Evolutionary conservation across 2,329 filamentous ascomycete genomes (phyloP).

Genomic region (Talaromyces piceae): DNA sequence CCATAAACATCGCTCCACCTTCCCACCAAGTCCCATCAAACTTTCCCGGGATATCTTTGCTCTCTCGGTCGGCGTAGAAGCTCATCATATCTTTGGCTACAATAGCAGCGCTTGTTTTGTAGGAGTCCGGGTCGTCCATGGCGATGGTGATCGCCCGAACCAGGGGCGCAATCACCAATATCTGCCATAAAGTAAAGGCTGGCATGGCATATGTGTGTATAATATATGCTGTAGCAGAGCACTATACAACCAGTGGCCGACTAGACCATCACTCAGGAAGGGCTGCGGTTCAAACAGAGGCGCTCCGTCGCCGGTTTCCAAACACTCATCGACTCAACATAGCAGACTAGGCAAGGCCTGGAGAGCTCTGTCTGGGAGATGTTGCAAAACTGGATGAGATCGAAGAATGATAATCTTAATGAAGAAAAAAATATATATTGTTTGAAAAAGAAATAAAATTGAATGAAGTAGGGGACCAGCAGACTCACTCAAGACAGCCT

Average conservation of each 20-base stretch:
- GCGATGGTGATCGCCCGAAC: constrained; percentile 14
- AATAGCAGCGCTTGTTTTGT: constrained; percentile 27
- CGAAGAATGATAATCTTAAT: too few relatives aligned
- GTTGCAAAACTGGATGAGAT: not conserved
- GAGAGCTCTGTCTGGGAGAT: not conserved
- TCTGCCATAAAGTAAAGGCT: not conserved
- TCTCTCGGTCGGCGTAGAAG: constrained; percentile 29
- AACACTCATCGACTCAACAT: not conserved
- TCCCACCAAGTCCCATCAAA: constrained; percentile 52
- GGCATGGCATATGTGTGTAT: not conserved
- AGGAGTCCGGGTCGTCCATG: constrained; percentile 20
- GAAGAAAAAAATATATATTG: not conserved
- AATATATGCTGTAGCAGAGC: not conserved
- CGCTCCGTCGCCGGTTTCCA: too few relatives aligned
- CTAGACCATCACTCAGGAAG: too few relatives aligned
- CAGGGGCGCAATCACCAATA: not conserved
- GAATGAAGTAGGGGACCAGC: not conserved
- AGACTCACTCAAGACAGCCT: not conserved
- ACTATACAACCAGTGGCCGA: too few relatives aligned
- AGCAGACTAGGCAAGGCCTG: not conserved
- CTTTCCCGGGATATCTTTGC: constrained; percentile 34
- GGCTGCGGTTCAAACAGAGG: too few relatives aligned
- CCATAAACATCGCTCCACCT: constrained; percentile 62
- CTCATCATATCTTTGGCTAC: constrained; percentile 35
- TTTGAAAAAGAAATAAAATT: not conserved